A percentile compares a stretch with the other conserved stretches of the same genome.
These are phyloP conservation scores for Tuber microsphaerosporum DNA, from an alignment of 495 filamentous ascomycete species.

Conservation along the genomic window DNA sequence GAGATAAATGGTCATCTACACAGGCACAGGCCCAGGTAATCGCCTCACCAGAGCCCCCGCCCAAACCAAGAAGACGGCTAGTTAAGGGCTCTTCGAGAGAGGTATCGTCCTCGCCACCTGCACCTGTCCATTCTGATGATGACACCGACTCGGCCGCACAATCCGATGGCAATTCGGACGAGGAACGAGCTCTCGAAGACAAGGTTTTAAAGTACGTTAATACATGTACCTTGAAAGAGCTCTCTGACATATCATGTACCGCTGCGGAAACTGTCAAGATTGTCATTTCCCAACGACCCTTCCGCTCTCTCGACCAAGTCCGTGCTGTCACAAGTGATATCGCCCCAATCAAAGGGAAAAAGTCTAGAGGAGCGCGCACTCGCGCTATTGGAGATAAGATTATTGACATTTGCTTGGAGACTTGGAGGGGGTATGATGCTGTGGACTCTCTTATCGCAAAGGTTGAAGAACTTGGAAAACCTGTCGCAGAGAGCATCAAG, in stretches of 20 bases:
- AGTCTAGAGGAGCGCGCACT: conserved; percentile 46
- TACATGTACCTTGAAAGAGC: conserved; percentile 59
- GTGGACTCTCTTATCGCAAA: conserved; percentile 68
- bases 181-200: conserved; percentile 46
- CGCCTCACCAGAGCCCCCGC: conserved; percentile 31
- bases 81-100: conserved; percentile 35
- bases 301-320: conserved; percentile 55
- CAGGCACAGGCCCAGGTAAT: conserved; percentile 41
- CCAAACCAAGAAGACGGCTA: conserved; percentile 38
- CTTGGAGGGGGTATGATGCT: conserved; percentile 63
- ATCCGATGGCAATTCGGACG: conserved; percentile 43
- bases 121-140: conserved; percentile 44
- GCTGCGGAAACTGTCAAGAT: conserved; percentile 58
- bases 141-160: conserved; percentile 54
- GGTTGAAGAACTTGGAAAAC: conserved; percentile 64
- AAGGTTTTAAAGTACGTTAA: conserved; percentile 78
- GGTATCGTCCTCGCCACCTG: conserved; percentile 37
- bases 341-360: conserved; percentile 44
- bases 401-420: conserved; percentile 62
- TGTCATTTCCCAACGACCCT: conserved; percentile 65
- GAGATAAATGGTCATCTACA: conserved; percentile 46
- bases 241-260: conserved; percentile 69
- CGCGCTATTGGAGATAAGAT: conserved; percentile 61
- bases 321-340: conserved; percentile 53
- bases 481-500: conserved; percentile 61